These are phyloP conservation scores for Raphanus sativus DNA, from an alignment of 345 rosid species.

Conservation along the genomic window DNA sequence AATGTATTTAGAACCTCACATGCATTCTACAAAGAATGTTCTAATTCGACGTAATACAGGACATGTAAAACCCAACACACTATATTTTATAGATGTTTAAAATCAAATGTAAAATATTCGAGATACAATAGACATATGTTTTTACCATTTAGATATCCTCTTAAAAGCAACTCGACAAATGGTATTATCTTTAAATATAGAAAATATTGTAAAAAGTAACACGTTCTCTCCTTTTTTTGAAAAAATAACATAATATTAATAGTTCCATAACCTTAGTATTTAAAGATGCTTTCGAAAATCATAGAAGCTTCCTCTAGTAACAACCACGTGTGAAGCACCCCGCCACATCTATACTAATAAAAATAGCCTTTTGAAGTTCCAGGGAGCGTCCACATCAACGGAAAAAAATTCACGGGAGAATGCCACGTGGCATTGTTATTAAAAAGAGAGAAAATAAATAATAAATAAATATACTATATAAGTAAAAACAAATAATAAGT, in stretches of 20 bases:
- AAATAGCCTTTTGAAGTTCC: too few species aligned
- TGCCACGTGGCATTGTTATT: too few species aligned
- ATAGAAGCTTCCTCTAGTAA: conserved; percentile 20
- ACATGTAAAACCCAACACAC: neutral
- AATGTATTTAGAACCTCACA: conserved; percentile 15
- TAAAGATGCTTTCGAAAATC: neutral
- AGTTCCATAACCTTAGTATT: neutral
- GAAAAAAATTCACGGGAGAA: too few species aligned
- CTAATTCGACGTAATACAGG: conserved; percentile 11
- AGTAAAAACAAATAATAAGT: too few species aligned
- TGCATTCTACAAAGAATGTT: conserved; percentile 19
- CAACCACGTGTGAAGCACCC: conserved; percentile 37
- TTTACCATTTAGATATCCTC: neutral
- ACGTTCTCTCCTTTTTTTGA: neutral
- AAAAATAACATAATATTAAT: neutral
- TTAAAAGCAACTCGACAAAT: neutral
- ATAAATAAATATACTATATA: too few species aligned
- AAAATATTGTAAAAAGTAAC: neutral
- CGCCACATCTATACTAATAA: neutral
- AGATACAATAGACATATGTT: neutral
- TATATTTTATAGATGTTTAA: neutral
- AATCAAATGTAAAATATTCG: neutral
- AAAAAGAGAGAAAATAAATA: too few species aligned
- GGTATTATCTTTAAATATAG: neutral
- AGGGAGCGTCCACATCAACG: too few species aligned